Base-by-base conservation (phyloP, 1,284 basidiomycete genomes). In the Ustilago nuda region DNA sequence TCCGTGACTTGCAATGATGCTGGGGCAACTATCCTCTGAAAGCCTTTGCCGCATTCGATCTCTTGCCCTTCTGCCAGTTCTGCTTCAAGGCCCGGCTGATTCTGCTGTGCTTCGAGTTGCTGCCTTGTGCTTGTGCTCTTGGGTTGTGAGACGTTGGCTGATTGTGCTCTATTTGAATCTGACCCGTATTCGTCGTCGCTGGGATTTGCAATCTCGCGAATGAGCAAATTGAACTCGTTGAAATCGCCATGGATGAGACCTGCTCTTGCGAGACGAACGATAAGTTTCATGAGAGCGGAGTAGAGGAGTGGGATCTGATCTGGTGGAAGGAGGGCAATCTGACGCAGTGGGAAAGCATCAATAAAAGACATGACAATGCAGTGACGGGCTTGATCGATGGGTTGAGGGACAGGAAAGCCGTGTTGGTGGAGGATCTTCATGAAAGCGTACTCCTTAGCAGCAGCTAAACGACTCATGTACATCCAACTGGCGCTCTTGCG, bases 211-310 rank as follows among this genome's bases (percentile, higher is more conserved):
- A 82, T 67, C 56, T 84, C 90, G 53, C 90, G 90, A 75, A 99
- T 94, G 70, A 99, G 91, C 81, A 99, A 94, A 87, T 99, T 99
- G 88, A 99, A 99, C 86, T 99, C 97, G 87, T 99, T 99, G 87
- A 94, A 99, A 87, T 99, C 96, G 56, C 97, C 96, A 84, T 99
- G 96, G 62, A 99, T 98, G 27, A 99, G 89, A 1, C 97, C 97
- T 2, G 93, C 91, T 50, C 91, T 91, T 3, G 95, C 96, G 78
- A 99, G 92, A 58, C 94, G 93, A 67, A 98, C 94, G 83, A 99
- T 95, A 64, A 98, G 89, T 86, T 94, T 93, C 95, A 99, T 99
- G 46, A 99, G 89, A 17, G 90, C 88, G 1, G 95, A 94, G 87
- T 98, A 99, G 36, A 99, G 90, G 73, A 92, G 92, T 37, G 94